Evolutionary conservation across 2,329 filamentous ascomycete genomes (phyloP).

Genomic region (Clarireedia sp.): DNA sequence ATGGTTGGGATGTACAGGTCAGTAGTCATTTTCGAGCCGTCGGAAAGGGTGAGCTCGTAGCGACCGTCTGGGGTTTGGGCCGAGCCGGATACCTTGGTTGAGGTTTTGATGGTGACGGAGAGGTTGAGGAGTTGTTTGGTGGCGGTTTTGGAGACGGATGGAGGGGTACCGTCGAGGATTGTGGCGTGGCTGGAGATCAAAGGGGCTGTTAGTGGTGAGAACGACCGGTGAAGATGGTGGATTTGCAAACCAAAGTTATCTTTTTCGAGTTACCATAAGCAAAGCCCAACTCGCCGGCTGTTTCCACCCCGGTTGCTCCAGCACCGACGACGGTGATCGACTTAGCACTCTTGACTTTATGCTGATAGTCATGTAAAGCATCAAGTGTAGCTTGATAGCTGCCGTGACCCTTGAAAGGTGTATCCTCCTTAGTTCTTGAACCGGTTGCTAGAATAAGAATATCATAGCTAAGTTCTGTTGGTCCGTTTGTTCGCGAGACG

Average conservation of each 20-base stretch:
- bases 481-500: conserved; percentile 31
- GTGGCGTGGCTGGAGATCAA: conserved; percentile 29
- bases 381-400: conserved; percentile 30
- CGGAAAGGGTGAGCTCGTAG: conserved; percentile 41
- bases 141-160: conserved; percentile 21
- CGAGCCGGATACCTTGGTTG: conserved; percentile 35
- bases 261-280: conserved; percentile 25
- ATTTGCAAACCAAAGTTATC: conserved; percentile 22
- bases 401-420: conserved; percentile 42
- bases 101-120: conserved; percentile 41
- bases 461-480: conserved; percentile 36
- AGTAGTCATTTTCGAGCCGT: conserved; percentile 40
- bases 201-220: background rate
- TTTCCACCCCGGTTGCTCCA: conserved; percentile 29
- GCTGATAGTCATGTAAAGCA: conserved; percentile 17
- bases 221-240: conserved; percentile 22
- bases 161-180: conserved; percentile 19
- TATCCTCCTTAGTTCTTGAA: conserved; percentile 33
- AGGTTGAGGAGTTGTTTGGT: conserved; percentile 41
- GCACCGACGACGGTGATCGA: conserved; percentile 27
- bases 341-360: conserved; percentile 17
- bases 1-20: conserved; percentile 50
- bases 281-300: conserved; percentile 28
- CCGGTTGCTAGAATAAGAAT: conserved; percentile 48
- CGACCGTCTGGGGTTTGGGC: conserved; percentile 35